Evolutionary conservation across 768 basidiomycete genomes (phyloP).

Genomic region (Basidioascus undulatus): DNA sequence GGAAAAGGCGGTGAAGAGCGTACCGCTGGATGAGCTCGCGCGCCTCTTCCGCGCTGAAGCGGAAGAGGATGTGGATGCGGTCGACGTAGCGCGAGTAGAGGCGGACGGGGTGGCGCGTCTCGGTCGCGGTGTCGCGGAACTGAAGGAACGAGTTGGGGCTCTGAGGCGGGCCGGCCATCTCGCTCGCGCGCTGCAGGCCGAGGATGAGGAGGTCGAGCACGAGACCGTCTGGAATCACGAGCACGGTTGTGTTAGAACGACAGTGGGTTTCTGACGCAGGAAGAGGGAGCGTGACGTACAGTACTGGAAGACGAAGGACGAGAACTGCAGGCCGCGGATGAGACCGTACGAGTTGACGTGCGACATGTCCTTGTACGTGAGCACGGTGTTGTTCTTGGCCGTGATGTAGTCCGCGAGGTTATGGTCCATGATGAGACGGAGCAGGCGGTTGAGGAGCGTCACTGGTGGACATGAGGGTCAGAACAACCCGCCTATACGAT

Average conservation of each 20-base stretch:
- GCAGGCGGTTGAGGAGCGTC: conserved; percentile 78
- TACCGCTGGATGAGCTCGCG: conserved; percentile 95
- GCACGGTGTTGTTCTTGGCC: conserved; percentile 88
- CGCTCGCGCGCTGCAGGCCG: conserved; percentile 89
- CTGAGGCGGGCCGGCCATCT: conserved; percentile 95
- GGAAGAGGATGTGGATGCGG: conserved; percentile 80
- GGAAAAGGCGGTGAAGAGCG: too few relatives aligned
- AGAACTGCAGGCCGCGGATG: conserved; percentile 94
- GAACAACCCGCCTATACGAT: too few relatives aligned
- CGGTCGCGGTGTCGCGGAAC: conserved; percentile 80
- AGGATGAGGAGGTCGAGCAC: conserved; percentile 87
- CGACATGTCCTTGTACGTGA: conserved; percentile 95
- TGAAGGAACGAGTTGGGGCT: conserved; percentile 97
- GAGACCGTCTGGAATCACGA: too few relatives aligned
- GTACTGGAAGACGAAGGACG: conserved; percentile 97
- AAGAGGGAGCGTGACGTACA: neutral
- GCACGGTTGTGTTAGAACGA: conserved; percentile 8
- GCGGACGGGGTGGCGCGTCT: conserved; percentile 91
- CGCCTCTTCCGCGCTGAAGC: conserved; percentile 91
- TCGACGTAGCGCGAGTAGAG: conserved; percentile 95
- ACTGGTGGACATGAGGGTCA: too few relatives aligned
- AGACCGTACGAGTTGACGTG: conserved; percentile 93
- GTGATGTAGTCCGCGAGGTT: conserved; percentile 98
- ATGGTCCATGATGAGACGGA: conserved; percentile 91
- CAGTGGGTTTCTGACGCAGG: neutral